Conservation (phyloP, 345 rosid genomes). For the Hypericum androsaemum region DNA sequence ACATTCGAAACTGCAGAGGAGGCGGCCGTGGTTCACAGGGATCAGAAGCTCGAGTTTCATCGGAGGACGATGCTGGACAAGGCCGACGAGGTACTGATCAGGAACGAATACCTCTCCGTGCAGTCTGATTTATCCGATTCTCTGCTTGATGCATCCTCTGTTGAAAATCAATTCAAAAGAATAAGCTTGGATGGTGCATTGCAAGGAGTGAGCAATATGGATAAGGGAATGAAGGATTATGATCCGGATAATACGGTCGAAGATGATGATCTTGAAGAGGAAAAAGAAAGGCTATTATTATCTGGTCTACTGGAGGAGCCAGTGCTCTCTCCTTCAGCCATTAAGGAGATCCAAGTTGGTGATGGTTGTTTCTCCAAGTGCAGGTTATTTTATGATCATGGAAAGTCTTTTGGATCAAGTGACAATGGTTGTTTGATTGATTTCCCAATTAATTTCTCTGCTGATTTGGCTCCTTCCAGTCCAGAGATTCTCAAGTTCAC, state of each 20-base stretch:
- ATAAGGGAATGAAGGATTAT: background rate
- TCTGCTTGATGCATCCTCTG: constrained; percentile 31
- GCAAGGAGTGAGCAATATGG: background rate
- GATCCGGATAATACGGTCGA: background rate
- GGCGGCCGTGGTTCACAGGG: constrained; percentile 35
- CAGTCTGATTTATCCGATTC: constrained; percentile 23
- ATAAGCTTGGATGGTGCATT: background rate
- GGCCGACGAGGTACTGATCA: constrained; percentile 1
- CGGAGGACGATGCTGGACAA: constrained; percentile 5
- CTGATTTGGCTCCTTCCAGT: too few relatives aligned
- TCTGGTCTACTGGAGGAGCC: too few relatives aligned
- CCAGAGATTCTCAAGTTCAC: too few relatives aligned
- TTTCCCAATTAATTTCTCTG: too few relatives aligned
- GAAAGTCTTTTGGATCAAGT: too few relatives aligned
- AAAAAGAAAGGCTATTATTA: background rate
- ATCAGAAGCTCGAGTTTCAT: constrained; percentile 35
- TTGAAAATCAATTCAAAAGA: background rate
- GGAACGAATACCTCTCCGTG: background rate
- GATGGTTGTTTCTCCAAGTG: too few relatives aligned
- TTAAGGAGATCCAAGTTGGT: too few relatives aligned
- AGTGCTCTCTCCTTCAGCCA: too few relatives aligned
- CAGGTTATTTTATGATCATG: too few relatives aligned
- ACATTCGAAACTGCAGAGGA: constrained; percentile 33
- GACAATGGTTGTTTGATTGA: too few relatives aligned
- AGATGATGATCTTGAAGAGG: background rate